Percentiles rank a stretch among this genome's conserved stretches.
Evolutionary conservation across 306 rosid species (phyloP).

Genomic region (Alnus glutinosa): DNA sequence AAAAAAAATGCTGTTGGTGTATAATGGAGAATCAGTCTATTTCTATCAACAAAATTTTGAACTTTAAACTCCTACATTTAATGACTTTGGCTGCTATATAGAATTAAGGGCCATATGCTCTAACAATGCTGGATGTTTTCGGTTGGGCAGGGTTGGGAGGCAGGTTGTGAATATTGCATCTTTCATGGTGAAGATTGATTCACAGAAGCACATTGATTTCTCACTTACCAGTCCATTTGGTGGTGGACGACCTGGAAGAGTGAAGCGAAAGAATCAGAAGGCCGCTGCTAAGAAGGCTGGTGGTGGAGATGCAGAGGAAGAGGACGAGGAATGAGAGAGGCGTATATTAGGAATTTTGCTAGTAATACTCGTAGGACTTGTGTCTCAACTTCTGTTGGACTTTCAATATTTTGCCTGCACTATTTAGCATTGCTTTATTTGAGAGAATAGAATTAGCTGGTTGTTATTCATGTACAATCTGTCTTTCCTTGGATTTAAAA

Average conservation of each 20-base stretch:
- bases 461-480: neutral
- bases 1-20: neutral
- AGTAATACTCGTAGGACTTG: neutral
- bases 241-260: slow-evolving; percentile 68
- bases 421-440: neutral
- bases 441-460: slow-evolving; percentile 1
- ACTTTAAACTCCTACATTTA: neutral
- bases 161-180: slow-evolving; percentile 77
- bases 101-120: neutral
- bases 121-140: neutral
- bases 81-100: neutral
- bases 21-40: neutral
- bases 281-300: slow-evolving; percentile 76
- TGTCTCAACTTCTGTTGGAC: neutral
- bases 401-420: neutral
- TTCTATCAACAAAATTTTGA: neutral
- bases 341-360: slow-evolving; percentile 7
- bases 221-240: slow-evolving; percentile 70
- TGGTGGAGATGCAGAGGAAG: slow-evolving; percentile 74
- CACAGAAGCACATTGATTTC: slow-evolving; percentile 78
- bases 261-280: slow-evolving; percentile 59
- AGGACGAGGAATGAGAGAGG: slow-evolving; percentile 55
- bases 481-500: neutral
- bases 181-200: slow-evolving; percentile 66
- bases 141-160: slow-evolving; percentile 60